Evolutionary conservation across 108 stramenopile genomes (phyloP), one percentile per base, ranked within the genome.

Genomic region (Stephanodiscus triporus): DNA sequence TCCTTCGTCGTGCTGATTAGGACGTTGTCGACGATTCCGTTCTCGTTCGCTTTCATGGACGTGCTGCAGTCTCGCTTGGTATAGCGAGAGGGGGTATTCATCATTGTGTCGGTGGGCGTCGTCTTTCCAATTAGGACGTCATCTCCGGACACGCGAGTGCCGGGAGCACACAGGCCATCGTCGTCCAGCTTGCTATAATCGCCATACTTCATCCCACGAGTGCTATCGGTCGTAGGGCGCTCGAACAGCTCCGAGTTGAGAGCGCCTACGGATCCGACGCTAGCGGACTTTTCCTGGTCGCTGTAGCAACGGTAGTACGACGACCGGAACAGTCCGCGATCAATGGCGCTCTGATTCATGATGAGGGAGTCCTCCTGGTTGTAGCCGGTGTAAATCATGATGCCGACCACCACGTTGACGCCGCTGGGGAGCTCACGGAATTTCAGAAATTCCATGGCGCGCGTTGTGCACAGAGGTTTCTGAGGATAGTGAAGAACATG

Each of bases 301-400:
- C 82, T 86, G 85, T 97, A 95, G 83, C 93, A 96, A 27, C 97
- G 87, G 82, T 95, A 97, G 78, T 96, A 98, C 13, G 95, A 94
- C 54, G 95, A 96, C 30, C 98, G 91, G 83, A 98, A 98, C 53
- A 99, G 89, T 24, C 99, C 99, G 38, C 99, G 91, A 73, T 99
- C 99, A 54, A 99, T 96, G 53, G 97, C 94, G 71, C 89, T 88
- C 75, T 99, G 97, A 77, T 99, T 99, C 94, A 99, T 91, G 70
- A 99, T 97, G 58, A 99, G 84, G 50, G 97, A 96, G 90, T 99
- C 99, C 85, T 93, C 98, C 75, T 98, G 97, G 75, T 99, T 98
- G 94, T 99, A 99, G 22, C 99, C 99, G 27, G 98, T 97, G 89
- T 98, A 99, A 62, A 94, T 92, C 96, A 98, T 94, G 69, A 99